A percentile compares a stretch with the other conserved stretches of the same genome.
Conservation (phyloP, 768 basidiomycete species). For the Auricularia sp. region DNA sequence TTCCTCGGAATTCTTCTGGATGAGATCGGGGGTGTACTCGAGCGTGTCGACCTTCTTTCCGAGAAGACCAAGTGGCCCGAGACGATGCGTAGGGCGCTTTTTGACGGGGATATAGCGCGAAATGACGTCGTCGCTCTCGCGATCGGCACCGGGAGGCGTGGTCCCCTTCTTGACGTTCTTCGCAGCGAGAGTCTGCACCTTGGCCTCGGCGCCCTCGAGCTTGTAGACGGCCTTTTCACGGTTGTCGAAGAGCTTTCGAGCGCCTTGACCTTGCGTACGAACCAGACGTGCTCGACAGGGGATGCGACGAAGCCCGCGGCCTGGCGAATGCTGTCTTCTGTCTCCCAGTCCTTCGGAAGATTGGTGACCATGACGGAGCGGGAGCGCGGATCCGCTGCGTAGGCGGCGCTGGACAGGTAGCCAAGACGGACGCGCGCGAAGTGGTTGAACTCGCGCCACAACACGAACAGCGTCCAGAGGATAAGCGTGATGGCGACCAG, state of each 20-base stretch:
- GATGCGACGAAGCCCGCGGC: slow-evolving; percentile 1
- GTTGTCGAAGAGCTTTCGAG: slow-evolving; percentile 4
- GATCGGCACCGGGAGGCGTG: slow-evolving; percentile 16
- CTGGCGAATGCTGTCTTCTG: slow-evolving; percentile 3
- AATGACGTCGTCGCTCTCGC: slow-evolving; percentile 38
- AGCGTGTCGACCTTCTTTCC: slow-evolving; percentile 92
- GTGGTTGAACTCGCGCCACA: slow-evolving; percentile 68
- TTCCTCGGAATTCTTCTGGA: slow-evolving; percentile 42
- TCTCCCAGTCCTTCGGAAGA: not conserved
- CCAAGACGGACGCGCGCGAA: slow-evolving; percentile 66
- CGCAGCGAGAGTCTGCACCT: slow-evolving; percentile 28
- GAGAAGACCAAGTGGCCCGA: slow-evolving; percentile 53
- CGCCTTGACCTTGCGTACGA: slow-evolving; percentile 4
- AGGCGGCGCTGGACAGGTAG: slow-evolving; percentile 3
- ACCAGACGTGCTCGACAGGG: slow-evolving; percentile 5
- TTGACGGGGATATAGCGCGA: slow-evolving; percentile 32
- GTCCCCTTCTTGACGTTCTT: slow-evolving; percentile 18
- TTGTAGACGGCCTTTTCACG: slow-evolving; percentile 27
- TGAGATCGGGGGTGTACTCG: slow-evolving; percentile 80
- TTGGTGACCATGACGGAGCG: slow-evolving; percentile 7
- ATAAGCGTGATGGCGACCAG: slow-evolving; percentile 59
- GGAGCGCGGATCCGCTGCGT: slow-evolving; percentile 2
- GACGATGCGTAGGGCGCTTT: slow-evolving; percentile 71
- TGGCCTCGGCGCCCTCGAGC: slow-evolving; percentile 80
- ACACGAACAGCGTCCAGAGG: slow-evolving; percentile 74